Base-by-base conservation (phyloP, 106 monocot genomes). In the Xerophyta viscosa region DNA sequence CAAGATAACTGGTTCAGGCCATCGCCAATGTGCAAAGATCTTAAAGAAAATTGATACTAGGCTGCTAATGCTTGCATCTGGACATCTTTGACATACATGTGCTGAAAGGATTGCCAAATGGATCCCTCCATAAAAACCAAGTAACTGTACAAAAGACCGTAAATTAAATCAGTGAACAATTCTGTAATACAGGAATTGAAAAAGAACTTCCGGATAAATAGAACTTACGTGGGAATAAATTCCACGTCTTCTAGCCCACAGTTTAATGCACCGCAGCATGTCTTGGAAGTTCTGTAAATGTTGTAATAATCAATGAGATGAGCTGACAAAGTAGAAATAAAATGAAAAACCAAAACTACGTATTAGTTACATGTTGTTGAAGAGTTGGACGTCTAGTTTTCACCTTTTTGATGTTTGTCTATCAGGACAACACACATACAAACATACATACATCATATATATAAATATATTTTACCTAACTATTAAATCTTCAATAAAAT, bases 41-140 rank as follows among this genome's bases (percentile, higher is more conserved):
- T 73, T 62, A 48, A 83, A 83, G 66, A 83, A 83, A 9, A 70
- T 17, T n/a, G 57, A 36, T 22, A 83, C 24, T 6, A 83, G 49
- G 48, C 49, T 19, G 51, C 41, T 73, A 24, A 66, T 17, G 50
- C 77, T 74, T 14, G 73, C 77, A 73, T 58, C 50, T 25, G 69
- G 73, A 29, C 45, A 52, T 63, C 58, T 63, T 51, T 63, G 73
- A 65, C 83, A 83, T 62, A 83, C 70, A 54, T 46, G 52, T 53
- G 83, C 77, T 26, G 73, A 52, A 58, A 83, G 77, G 20, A 83
- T 69, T 42, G 83, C 66, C 66, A 70, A 50, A 59, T 77, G 77
- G 37, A 83, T 70, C 24, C 83, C 83, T 48, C 77, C 73, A 58
- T 73, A 67, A 57, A 73, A 83, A 17, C 77, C 83, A 70, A 70